Base-by-base conservation (phyloP, 129 eudicot species). In the Tanacetum coccineum region DNA sequence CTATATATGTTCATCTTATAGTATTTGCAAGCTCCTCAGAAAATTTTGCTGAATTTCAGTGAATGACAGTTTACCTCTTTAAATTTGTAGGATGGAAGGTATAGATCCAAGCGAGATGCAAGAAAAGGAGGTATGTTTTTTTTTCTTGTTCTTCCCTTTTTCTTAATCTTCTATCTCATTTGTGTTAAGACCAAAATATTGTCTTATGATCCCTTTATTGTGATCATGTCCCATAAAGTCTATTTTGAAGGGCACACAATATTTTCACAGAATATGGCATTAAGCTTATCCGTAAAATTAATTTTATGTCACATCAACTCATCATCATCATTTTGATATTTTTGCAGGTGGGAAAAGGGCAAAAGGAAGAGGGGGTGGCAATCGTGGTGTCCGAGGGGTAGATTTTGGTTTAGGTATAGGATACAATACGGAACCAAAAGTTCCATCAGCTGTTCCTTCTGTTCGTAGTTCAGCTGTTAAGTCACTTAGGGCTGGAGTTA, bases 391-490 rank as follows among this genome's bases (percentile, higher is more conserved):
- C 40, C 95, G 98, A 20, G 98, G 98, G 50, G 98, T 92, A 80
- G 98, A 93, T 75, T 93, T 81, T 72, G 98, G 98, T 60, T 76
- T 93, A 89, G 98, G 98, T 25, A 88, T 93, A 56, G 98, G 98
- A 17, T 93, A 93, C 78, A 86, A 22, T 71, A 4, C 89, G 17
- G 96, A 86, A 72, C 64, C 96, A 32, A 80, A 73, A 44, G 49
- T 11, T 51, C 54, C 61, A 36, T 75, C 95, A 18, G 69, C 59
- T 53, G 63, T 79, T 61, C 75, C 47, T 55, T 73, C 86, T 25
- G 68, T 81, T 80, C 91, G 95, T 25, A 50, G 89, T 59, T 80
- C 92, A 13, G 95, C 89, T 46, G 86, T 84, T 65, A 83, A 83
- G 70, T 86, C 98, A n/a, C 71, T 79, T 64, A 93, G 78, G 78